These are phyloP conservation scores for Aspergillus tanneri DNA, from an alignment of 2,329 filamentous ascomycete genomes.

Conservation along the genomic window DNA sequence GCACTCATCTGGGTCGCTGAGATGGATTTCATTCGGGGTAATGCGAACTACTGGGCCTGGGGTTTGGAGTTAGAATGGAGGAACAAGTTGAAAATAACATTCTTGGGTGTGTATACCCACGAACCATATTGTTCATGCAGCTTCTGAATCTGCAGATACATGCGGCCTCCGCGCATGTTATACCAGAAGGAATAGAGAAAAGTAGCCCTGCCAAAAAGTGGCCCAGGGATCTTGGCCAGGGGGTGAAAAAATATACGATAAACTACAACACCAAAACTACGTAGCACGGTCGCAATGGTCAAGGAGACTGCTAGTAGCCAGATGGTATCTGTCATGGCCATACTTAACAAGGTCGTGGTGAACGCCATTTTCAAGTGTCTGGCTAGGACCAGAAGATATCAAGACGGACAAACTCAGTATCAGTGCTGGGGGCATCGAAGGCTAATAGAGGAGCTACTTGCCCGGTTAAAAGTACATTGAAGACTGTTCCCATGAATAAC, in stretches of 20 bases:
- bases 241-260: constrained; percentile 32
- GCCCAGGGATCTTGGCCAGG: constrained; percentile 29
- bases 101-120: neutral
- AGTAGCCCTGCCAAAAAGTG: constrained; percentile 24
- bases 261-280: constrained; percentile 10
- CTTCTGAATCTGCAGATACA: constrained; percentile 27
- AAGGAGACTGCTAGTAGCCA: constrained; percentile 6
- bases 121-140: constrained; percentile 30
- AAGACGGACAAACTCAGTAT: too few relatives aligned
- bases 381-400: too few relatives aligned
- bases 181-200: constrained; percentile 28
- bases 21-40: constrained; percentile 29
- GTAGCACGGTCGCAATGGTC: constrained; percentile 1
- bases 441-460: too few relatives aligned
- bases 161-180: constrained; percentile 23
- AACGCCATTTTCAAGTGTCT: neutral
- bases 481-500: too few relatives aligned
- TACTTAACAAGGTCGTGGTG: neutral
- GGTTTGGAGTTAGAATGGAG: neutral
- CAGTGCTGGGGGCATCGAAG: too few relatives aligned
- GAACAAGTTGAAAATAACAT: neutral
- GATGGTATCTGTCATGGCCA: neutral
- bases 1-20: constrained; percentile 26
- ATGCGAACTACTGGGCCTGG: constrained; percentile 31
- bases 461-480: too few relatives aligned